Base-by-base conservation (phyloP, 148 eudicot genomes). In the Camellia sinensis region DNA sequence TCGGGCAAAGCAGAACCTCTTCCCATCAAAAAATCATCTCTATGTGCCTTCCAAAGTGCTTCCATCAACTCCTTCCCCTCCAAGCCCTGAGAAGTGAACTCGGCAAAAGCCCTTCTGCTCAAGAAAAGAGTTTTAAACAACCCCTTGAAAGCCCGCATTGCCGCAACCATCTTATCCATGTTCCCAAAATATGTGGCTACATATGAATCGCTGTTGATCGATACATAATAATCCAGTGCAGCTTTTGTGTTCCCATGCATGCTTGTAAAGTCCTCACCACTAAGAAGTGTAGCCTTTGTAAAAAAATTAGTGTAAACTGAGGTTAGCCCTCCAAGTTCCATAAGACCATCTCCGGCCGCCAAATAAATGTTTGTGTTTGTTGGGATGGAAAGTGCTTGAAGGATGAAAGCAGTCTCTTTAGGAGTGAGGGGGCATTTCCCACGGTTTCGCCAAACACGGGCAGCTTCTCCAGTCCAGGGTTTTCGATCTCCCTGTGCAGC, bases 201-300 rank as follows among this genome's bases (percentile, higher is more conserved):
- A 60, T 92, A 97, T 0, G 94, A 81, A 80, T 97, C 98, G 22
- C 97, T 91, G 45, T 87, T 91, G 37, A 97, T 94, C 3, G 99
- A 89, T 46, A 97, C 88, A 75, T 90, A 85, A 81, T 97, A 97
- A 88, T 97, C 99, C 56, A 97, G 87, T 2, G 98, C 97, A 67
- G 99, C 99, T 82, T 97, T 97, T 3, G 99, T 94, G 84, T 97
- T 97, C 77, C 99, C 99, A 57, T 97, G 99, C 99, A 97, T 94
- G 81, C 78, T 85, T 59, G 76, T 85, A 75, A 94, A 92, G 72
- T 97, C 99, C 78, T 90, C 92, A 9, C 80, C 84, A 17, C 70
- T 85, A 40, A 92, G 84, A 65, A 97, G 88, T 29, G 84, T 78
- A 29, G 97, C 90, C 80, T 97, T 92, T 53, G 99, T 92, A 61